These are phyloP conservation scores for Oemleria cerasiformis DNA, from an alignment of 306 rosid genomes.

Conservation along the genomic window DNA sequence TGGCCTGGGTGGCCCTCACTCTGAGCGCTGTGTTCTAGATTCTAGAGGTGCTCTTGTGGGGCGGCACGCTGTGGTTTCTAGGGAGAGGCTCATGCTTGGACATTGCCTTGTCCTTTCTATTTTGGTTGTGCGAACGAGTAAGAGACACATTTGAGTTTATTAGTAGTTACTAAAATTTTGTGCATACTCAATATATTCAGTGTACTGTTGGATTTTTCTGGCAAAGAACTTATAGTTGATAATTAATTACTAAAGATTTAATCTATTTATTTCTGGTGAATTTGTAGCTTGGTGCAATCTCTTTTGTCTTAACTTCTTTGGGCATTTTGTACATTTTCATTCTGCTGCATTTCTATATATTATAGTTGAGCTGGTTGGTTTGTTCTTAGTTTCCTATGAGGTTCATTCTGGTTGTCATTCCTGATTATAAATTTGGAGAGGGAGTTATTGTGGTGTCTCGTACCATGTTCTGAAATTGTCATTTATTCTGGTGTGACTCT, in stretches of 20 bases:
- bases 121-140: conserved; percentile 78
- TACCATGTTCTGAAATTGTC: too few relatives aligned
- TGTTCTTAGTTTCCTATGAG: neutral
- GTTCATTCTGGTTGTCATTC: neutral
- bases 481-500: neutral
- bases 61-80: conserved; percentile 77
- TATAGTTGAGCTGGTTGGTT: neutral
- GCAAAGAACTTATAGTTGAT: neutral
- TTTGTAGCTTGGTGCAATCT: neutral
- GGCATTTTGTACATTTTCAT: too few relatives aligned
- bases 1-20: conserved; percentile 89
- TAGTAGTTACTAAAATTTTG: neutral
- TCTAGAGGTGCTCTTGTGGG: conserved; percentile 97
- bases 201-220: neutral
- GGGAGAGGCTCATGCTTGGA: conserved; percentile 91
- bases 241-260: neutral
- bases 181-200: conserved; percentile 16
- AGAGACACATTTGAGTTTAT: conserved; percentile 28
- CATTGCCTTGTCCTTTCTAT: conserved; percentile 88
- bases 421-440: neutral
- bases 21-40: conserved; percentile 80
- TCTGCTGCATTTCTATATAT: neutral
- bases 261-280: neutral
- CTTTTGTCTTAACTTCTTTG: neutral
- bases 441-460: neutral